Base-by-base conservation (phyloP, 2,329 filamentous ascomycete genomes). In the Apiospora arundinis region DNA sequence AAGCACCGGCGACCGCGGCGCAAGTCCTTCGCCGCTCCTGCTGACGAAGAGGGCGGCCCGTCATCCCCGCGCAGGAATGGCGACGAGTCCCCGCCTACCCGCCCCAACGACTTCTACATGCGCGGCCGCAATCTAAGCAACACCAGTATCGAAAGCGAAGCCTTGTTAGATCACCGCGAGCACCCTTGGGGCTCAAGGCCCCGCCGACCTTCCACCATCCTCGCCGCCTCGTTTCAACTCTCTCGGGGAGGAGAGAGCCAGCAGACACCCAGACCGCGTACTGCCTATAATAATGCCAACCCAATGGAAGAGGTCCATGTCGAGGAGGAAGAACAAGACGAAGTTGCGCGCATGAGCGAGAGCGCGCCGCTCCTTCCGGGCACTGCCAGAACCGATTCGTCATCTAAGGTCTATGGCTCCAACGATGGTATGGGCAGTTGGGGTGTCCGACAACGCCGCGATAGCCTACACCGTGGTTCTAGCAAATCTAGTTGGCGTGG, bases 141-240 rank as follows among this genome's bases (percentile, higher is more conserved):
- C 76, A 95, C 93, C 0, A 98, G 95, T 81, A 85, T 98, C 74
- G 95, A 98, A 75, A 98, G 95, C 80, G 92, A 97, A 79, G 92
- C 90, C 9, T 84, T 98, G 75, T 85, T 98, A 23, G 95, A 98
- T 82, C 95, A 98, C 81, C 90, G 74, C 69, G 73, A 75, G 71
- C 69, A 79, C 68, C 71, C 71, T 23, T 76, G 69, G 23, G 44
- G 80, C 73, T 87, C 93, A 83, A 89, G 92, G 68, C 85, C 91
- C 60, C 87, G 93, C 74, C 88, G 92, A 75, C 80, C 88, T 48
- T 90, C 89, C 25, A 85, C 84, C 81, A 77, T 28, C 69, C 75
- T 70, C 71, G 75, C 79, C 65, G 77, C 75, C 70, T 82, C 80
- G 46, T 83, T 81, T 73, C 81, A 81, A 68, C 46, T 49, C 67